These are phyloP conservation scores for Ganoderma boninense DNA, from an alignment of 1,284 basidiomycete genomes.

Conservation along the genomic window DNA sequence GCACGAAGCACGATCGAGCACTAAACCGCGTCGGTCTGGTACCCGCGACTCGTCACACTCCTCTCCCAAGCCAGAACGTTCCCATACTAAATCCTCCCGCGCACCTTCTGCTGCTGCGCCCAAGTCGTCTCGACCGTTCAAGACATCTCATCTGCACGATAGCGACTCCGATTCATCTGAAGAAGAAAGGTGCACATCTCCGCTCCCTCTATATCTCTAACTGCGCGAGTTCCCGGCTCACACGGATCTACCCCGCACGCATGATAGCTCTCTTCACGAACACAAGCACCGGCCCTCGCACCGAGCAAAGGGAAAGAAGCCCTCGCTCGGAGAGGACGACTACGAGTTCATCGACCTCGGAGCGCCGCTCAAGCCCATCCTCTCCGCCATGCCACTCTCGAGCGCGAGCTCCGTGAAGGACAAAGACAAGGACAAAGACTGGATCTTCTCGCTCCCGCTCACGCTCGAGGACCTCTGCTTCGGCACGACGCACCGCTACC, in stretches of 20 bases:
- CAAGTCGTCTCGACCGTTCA: conserved; percentile 19
- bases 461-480: conserved; percentile 88
- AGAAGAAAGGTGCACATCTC: conserved; percentile 26
- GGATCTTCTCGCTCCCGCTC: conserved; percentile 77
- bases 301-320: conserved; percentile 32
- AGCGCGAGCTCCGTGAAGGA: conserved; percentile 42
- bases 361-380: conserved; percentile 48
- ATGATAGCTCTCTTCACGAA: conserved; percentile 20
- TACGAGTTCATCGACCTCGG: conserved; percentile 44
- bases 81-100: conserved; percentile 22
- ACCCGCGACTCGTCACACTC: conserved; percentile 23
- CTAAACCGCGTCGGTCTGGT: conserved; percentile 20
- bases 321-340: conserved; percentile 39
- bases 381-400: conserved; percentile 34
- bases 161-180: conserved; percentile 33
- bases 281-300: conserved; percentile 25
- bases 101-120: conserved; percentile 16
- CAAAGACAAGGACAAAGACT: conserved; percentile 39
- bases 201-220: neutral
- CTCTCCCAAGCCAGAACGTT: conserved; percentile 23
- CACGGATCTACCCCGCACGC: conserved; percentile 13
- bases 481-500: conserved; percentile 83
- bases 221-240: conserved; percentile 11
- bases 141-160: conserved; percentile 27
- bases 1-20: conserved; percentile 16